phyloP scores from a whole-genome alignment of 768 basidiomycete species.

The Kwoniella shandongensis region DNA sequence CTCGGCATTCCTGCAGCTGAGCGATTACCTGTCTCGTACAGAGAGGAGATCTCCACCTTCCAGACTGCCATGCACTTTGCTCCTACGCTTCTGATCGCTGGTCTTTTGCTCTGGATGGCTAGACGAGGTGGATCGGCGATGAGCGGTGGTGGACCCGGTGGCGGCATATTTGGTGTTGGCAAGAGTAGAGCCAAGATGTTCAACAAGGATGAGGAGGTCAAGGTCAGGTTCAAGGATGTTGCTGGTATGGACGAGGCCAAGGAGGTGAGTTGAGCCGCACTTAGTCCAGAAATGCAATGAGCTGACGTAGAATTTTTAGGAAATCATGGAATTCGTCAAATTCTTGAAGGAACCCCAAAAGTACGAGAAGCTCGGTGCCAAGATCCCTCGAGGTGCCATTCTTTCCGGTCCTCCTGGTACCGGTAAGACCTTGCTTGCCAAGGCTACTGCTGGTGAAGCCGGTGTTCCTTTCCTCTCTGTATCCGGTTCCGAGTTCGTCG shows the following conservation, averaged over 20 bases:
- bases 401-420: constrained; percentile 71
- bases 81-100: constrained; percentile 88
- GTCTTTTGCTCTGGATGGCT: constrained; percentile 84
- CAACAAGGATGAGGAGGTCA: constrained; percentile 94
- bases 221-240: constrained; percentile 90
- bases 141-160: constrained; percentile 61
- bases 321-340: constrained; percentile 99
- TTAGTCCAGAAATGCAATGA: too few relatives aligned
- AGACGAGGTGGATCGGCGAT: constrained; percentile 64
- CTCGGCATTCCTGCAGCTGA: constrained; percentile 87
- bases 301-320: constrained; percentile 52
- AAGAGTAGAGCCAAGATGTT: constrained; percentile 93
- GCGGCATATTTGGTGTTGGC: constrained; percentile 95
- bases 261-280: constrained; percentile 56
- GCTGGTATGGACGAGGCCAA: constrained; percentile 99
- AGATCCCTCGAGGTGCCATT: constrained; percentile 63
- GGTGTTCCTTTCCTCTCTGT: constrained; percentile 97
- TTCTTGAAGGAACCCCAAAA: constrained; percentile 93
- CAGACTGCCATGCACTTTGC: constrained; percentile 83
- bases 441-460: constrained; percentile 97
- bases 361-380: constrained; percentile 95
- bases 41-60: constrained; percentile 85
- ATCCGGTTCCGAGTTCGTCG: constrained; percentile 98
- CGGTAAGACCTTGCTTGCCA: constrained; percentile 95
- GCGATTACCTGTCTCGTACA: constrained; percentile 94